A percentile compares a stretch with the other conserved stretches of the same genome.
Evolutionary conservation across 148 eudicot species (phyloP).

Genomic region (Rhododendron vialii): DNA sequence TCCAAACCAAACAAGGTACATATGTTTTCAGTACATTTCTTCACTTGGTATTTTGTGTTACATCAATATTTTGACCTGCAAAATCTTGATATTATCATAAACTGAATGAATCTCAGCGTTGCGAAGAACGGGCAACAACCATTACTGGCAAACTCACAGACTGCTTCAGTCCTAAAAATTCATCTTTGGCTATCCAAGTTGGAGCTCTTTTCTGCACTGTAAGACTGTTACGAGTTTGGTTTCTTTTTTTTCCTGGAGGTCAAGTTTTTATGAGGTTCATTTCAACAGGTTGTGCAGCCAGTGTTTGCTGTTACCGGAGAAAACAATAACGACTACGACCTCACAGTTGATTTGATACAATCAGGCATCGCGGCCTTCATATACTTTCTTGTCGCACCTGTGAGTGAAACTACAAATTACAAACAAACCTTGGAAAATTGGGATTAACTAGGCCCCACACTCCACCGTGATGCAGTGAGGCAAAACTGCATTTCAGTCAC

Average conservation of each 20-base stretch:
- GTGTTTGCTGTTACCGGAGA: conserved; percentile 74
- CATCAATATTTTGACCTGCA: background rate
- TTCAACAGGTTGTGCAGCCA: conserved; percentile 60
- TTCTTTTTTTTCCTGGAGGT: background rate
- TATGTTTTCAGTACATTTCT: background rate
- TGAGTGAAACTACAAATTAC: conserved; percentile 24
- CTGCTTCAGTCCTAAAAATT: conserved; percentile 5
- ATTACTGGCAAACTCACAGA: conserved; percentile 14
- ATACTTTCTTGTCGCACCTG: conserved; percentile 71
- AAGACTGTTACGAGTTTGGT: conserved; percentile 11
- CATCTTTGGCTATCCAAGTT: conserved; percentile 38
- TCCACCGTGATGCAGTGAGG: background rate
- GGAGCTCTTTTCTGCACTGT: conserved; percentile 56
- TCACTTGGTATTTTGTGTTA: background rate
- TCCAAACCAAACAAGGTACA: conserved; percentile 22
- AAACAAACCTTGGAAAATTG: background rate
- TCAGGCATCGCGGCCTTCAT: conserved; percentile 54
- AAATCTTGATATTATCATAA: background rate
- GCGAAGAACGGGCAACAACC: conserved; percentile 22
- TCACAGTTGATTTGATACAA: conserved; percentile 38
- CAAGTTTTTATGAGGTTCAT: background rate
- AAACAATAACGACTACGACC: conserved; percentile 51
- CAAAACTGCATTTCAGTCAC: background rate
- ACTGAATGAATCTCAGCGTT: background rate
- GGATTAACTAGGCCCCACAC: background rate